Evolutionary conservation across 768 basidiomycete genomes (phyloP), one percentile per base, ranked within the genome.

Genomic region (Myochromella boudieri): DNA sequence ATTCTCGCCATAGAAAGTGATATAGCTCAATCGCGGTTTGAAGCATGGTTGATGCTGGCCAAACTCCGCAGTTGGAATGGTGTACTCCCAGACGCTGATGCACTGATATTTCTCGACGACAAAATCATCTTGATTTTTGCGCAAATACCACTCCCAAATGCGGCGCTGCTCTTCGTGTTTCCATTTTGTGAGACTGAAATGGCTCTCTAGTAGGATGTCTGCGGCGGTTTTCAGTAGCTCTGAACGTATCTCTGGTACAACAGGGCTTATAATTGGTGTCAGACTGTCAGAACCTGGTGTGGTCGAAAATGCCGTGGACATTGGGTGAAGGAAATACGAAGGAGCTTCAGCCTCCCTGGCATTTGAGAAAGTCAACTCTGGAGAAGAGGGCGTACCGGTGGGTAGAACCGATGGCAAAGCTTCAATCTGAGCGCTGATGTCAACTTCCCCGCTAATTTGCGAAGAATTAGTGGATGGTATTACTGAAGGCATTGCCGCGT

Each of bases 61-160:
- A 53, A 82, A 75, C 45, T 85, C 85, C 27, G 78, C 75, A 24
- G 80, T 80, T 6, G 88, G 91, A n/a, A 94, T 76, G 20, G 81
- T 85, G 58, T 85, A 89, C 57, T 87, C 84, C 68, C 85, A 81
- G 14, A 95, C 67, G 55, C 78, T 82, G 62, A 98, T 86, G 58
- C 85, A 82, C 60, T 98, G 97, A 58, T 95, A 97, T 62, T 93
- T 91, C 62, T 93, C 91, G 32, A 95, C 89, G 28, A 89, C 80
- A 57, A 98, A 86, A 59, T 91, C 87, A 58, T 93, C 90, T 10
- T 70, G 61, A 60, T 94, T 92, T 67, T 91, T 89, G 40, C 89
- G 81, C 9, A 90, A 70, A 60, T 95, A 95, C 94, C 93, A 97
- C 58, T 93, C 90, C 94, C 95, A 97, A 22, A 95, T 81, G 33